These are phyloP conservation scores for Irpex sp. DNA, from an alignment of 1,284 basidiomycete genomes.

Conservation along the genomic window DNA sequence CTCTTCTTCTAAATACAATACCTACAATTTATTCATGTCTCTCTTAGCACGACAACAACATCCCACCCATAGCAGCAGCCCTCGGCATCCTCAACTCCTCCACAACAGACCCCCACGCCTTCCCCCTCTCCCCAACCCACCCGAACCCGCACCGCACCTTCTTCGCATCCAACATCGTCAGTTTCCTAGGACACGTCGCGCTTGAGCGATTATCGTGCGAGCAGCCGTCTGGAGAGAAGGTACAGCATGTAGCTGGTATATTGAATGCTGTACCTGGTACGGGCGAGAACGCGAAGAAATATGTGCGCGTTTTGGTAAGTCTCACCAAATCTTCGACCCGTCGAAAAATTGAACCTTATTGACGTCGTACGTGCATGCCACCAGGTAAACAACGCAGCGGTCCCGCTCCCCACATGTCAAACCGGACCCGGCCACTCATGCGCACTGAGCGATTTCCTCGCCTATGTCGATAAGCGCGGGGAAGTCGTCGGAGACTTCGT, in stretches of 20 bases:
- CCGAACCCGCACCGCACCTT: constrained; percentile 29
- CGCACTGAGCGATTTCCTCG: constrained; percentile 27
- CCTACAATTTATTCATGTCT: too few relatives aligned
- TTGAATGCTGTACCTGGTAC: constrained; percentile 9
- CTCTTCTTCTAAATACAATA: too few relatives aligned
- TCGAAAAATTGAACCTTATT: too few relatives aligned
- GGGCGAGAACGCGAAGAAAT: constrained; percentile 18
- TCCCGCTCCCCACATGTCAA: constrained; percentile 32
- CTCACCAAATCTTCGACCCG: too few relatives aligned
- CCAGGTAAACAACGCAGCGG: constrained; percentile 34
- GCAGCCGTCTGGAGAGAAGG: constrained; percentile 5
- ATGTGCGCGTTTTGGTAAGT: constrained; percentile 32
- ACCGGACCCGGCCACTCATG: constrained; percentile 34
- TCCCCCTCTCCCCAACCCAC: constrained; percentile 28
- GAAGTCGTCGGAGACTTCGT: constrained; percentile 32
- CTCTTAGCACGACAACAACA: constrained; percentile 40
- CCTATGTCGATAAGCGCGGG: constrained; percentile 24
- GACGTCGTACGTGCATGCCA: too few relatives aligned
- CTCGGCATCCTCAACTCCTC: constrained; percentile 38
- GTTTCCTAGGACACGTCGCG: constrained; percentile 36
- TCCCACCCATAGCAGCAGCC: constrained; percentile 36
- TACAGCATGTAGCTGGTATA: constrained; percentile 17
- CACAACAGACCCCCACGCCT: constrained; percentile 22
- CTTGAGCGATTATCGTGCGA: constrained; percentile 35
- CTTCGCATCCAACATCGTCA: constrained; percentile 33